Conservation (phyloP, 495 filamentous ascomycete species). For the Xylaria cubensis region DNA sequence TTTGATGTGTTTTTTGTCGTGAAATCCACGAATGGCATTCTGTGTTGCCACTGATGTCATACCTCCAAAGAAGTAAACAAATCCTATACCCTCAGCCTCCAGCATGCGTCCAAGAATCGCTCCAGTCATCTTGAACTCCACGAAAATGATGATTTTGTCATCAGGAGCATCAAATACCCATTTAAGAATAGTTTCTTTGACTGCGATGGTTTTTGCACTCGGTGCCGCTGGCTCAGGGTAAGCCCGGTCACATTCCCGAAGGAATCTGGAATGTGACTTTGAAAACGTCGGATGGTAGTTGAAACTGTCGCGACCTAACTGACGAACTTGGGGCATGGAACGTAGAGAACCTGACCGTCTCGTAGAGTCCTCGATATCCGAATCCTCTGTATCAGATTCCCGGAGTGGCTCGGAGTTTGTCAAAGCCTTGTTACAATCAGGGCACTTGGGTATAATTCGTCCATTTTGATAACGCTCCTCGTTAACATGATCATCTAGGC, state of each 20-base stretch:
- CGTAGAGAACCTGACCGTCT: not conserved
- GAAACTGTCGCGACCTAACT: not conserved
- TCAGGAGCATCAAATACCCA: slow-evolving; percentile 43
- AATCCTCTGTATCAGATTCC: not conserved
- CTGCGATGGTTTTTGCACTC: slow-evolving; percentile 41
- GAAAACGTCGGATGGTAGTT: not conserved
- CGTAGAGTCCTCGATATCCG: not conserved
- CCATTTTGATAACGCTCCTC: not conserved
- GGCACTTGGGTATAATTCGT: not conserved
- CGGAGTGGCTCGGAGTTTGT: not conserved
- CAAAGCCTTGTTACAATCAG: not conserved
- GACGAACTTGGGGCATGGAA: not conserved
- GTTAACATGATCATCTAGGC: not conserved
- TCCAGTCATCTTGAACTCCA: slow-evolving; percentile 43
- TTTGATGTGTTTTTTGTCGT: slow-evolving; percentile 30
- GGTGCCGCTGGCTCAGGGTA: slow-evolving; percentile 21
- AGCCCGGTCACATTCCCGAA: not conserved
- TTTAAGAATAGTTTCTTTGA: slow-evolving; percentile 40
- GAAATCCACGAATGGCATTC: slow-evolving; percentile 33
- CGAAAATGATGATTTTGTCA: slow-evolving; percentile 51
- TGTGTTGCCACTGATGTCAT: slow-evolving; percentile 30
- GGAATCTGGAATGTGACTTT: not conserved
- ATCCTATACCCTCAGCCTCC: slow-evolving; percentile 25
- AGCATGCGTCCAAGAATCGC: slow-evolving; percentile 44
- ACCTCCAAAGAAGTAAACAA: slow-evolving; percentile 37